Evolutionary conservation across 176 grass and related monocot genomes (phyloP).

Genomic region (Rhynchospora pubera): DNA sequence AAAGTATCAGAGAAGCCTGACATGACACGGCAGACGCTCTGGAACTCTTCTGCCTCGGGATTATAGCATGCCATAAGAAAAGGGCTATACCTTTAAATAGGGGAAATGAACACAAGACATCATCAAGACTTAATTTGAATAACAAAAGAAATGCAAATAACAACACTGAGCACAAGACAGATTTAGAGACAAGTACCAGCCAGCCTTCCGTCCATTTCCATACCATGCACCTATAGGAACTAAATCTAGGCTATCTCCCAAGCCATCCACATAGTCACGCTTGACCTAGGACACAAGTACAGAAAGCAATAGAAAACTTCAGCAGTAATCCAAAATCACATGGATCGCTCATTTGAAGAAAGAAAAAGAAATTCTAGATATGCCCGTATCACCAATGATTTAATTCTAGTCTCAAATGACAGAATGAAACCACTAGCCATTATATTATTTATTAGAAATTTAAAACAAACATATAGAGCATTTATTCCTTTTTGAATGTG

Average conservation of each 20-base stretch:
- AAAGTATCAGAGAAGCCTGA: constrained; percentile 89
- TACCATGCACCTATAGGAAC: constrained; percentile 89
- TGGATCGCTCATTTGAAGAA: neutral
- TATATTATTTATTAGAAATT: neutral
- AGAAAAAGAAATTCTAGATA: neutral
- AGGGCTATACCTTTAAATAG: constrained; percentile 76
- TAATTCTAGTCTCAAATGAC: neutral
- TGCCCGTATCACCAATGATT: neutral
- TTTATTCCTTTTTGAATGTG: neutral
- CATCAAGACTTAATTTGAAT: neutral
- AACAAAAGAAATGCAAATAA: neutral
- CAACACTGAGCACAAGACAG: neutral
- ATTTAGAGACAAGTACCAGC: constrained; percentile 42
- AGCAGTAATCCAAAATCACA: constrained; percentile 20
- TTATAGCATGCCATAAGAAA: constrained; percentile 99
- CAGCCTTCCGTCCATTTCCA: constrained; percentile 94
- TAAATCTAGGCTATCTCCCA: constrained; percentile 87
- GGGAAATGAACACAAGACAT: neutral
- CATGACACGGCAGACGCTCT: constrained; percentile 95
- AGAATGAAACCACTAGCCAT: neutral
- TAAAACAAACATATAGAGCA: neutral
- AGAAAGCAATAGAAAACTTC: neutral
- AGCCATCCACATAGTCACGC: constrained; percentile 86
- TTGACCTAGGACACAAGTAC: constrained; percentile 49
- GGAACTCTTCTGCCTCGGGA: constrained; percentile 81